A percentile compares a stretch with the other conserved stretches of the same genome.
Conservation (phyloP, 73 alveolate species). For the Paramecium biaurelia region DNA sequence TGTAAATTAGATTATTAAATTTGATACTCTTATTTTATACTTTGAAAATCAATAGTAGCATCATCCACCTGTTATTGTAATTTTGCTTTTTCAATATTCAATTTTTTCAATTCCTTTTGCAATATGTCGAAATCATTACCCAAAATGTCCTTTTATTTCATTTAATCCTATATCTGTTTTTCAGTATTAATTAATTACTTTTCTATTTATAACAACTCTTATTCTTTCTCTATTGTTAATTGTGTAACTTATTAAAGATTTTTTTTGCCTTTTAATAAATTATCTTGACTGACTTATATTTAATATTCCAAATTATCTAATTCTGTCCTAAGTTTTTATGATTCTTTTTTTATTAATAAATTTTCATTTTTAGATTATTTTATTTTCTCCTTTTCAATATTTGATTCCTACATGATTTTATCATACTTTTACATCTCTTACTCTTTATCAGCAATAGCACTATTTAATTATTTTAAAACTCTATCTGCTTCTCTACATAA, state of each 20-base stretch:
- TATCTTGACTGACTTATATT: not conserved
- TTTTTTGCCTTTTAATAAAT: slow-evolving; percentile 9
- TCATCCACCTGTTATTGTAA: slow-evolving; percentile 7
- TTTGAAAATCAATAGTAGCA: slow-evolving; percentile 1
- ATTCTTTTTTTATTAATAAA: not conserved
- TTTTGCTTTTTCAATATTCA: slow-evolving; percentile 29
- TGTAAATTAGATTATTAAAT: slow-evolving; percentile 14
- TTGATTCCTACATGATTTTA: not conserved
- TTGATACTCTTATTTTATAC: slow-evolving; percentile 12
- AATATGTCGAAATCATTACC: not conserved
- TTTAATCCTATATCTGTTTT: not conserved
- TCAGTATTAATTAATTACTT: slow-evolving; percentile 9
- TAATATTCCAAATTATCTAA: not conserved
- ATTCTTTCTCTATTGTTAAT: slow-evolving; percentile 25
- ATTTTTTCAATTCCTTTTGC: slow-evolving; percentile 9
- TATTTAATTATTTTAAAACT: slow-evolving; percentile 23
- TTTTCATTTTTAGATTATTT: not conserved
- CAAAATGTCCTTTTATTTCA: not conserved
- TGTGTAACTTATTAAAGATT: slow-evolving; percentile 27
- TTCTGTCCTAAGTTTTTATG: not conserved
- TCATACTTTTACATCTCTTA: not conserved
- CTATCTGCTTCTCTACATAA: slow-evolving; percentile 41
- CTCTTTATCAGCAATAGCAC: slow-evolving; percentile 21
- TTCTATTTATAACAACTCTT: slow-evolving; percentile 1
- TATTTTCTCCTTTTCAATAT: not conserved